Base-by-base conservation (phyloP, 257 asterid species). In the Jacaranda copaia region DNA sequence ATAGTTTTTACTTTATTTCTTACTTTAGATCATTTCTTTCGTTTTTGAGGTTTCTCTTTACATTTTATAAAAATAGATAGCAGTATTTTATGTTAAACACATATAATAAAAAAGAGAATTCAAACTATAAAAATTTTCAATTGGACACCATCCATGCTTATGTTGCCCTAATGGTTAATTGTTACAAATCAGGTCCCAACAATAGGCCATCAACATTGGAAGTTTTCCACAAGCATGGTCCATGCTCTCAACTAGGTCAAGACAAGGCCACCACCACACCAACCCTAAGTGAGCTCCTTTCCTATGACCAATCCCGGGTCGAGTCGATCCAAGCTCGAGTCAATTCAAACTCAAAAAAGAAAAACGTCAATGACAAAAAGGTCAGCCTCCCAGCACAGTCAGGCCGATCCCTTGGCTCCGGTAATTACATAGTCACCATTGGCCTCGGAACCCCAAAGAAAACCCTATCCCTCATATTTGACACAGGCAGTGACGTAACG, bases 401-500 rank as follows among this genome's bases (percentile, higher is more conserved):
- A 0, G 97, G 97, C 9, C 43, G 20, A 9, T 70, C 94, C 18
- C 48, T 86, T 4, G 90, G 89, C 57, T 76, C 94, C 0, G 93
- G 90, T 3, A 87, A 92, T 84, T 94, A 94, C 86, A 8, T 94
- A 3, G 94, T 87, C 20, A 68, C 77, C 16, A 25, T 94, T 0
- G 94, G 96, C 65, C 87, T 94, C 3, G 97, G 98, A 14, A 87
- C 90, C 8, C 97, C 97, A 0, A 20, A 39, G 35, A 85, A 80
- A 32, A 35, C 72, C 45, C 73, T 89, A 1, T 73, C 90, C 0
- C 81, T 94, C 14, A 45, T 88, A 5, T 86, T 94, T n/a, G 97
- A 94, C 77, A 94, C 98, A 0, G 98, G 97, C 3, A 90, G 97
- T 15, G 96, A 88, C 79, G 75, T 94, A 0, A 89, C 98, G 4